A percentile compares a stretch with the other conserved stretches of the same genome.
Evolutionary conservation across 176 grass and related monocot species (phyloP).

Genomic region (Themeda triandra): DNA sequence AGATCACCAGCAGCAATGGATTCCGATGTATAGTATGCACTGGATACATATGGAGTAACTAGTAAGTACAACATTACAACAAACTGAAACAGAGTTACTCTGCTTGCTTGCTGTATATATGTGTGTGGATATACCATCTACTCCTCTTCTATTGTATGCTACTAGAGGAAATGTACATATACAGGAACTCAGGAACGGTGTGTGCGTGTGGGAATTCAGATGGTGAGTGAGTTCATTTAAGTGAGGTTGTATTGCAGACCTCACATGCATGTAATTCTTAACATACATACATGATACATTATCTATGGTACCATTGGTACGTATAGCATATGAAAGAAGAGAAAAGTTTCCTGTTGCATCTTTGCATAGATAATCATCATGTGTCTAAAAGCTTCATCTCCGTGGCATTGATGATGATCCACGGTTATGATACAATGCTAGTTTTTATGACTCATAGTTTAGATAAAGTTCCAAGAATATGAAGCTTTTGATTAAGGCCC

Average conservation of each 20-base stretch:
- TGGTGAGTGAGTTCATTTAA: background rate
- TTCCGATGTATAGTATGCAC: background rate
- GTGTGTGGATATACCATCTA: background rate
- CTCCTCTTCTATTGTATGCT: background rate
- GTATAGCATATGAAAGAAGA: background rate
- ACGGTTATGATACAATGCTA: background rate
- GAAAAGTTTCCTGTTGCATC: background rate
- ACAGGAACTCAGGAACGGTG: background rate
- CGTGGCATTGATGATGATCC: background rate
- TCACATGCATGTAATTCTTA: constrained; percentile 24
- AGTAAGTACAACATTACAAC: background rate
- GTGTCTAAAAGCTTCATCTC: background rate
- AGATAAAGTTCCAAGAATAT: background rate
- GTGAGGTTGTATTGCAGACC: background rate
- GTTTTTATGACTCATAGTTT: background rate
- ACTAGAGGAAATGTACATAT: constrained; percentile 14
- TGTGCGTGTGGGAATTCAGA: background rate
- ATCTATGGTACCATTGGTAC: background rate
- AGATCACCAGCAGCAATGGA: background rate
- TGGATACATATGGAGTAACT: background rate
- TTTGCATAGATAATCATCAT: background rate
- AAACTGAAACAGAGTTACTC: background rate
- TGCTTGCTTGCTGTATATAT: background rate
- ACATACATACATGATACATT: background rate
- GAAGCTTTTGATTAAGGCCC: too few species aligned